These are phyloP conservation scores for Diversispora epigaea DNA, from an alignment of 192 early-diverging fungal species.

Conservation along the genomic window DNA sequence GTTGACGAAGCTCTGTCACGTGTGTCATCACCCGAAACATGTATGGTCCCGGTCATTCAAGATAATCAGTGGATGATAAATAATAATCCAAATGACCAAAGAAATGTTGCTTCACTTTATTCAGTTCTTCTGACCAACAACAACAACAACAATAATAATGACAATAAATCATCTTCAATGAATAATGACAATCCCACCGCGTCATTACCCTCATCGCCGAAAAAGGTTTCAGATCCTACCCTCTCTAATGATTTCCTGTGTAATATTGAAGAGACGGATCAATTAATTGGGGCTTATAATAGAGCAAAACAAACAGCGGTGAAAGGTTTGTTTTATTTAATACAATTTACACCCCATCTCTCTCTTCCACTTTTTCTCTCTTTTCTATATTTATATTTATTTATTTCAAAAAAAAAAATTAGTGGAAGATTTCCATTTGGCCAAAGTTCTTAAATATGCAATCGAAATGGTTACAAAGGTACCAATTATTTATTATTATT, in stretches of 20 bases:
- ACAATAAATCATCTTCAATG: background rate
- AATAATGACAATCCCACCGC: background rate
- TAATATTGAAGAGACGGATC: conserved; percentile 2
- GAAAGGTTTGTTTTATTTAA: conserved; percentile 41
- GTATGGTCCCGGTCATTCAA: conserved; percentile 25
- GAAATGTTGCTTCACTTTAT: conserved; percentile 20
- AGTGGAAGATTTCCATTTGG: conserved; percentile 64
- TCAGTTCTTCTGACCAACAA: conserved; percentile 7
- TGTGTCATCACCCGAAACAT: conserved; percentile 31
- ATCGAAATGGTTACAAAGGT: conserved; percentile 52
- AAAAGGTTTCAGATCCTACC: background rate
- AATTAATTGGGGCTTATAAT: conserved; percentile 43
- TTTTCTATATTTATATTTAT: too few species aligned
- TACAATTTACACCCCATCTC: background rate
- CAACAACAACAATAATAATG: too few species aligned
- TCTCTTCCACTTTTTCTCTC: too few species aligned
- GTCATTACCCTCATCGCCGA: background rate
- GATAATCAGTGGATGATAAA: background rate
- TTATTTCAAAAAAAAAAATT: background rate
- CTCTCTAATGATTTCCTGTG: conserved; percentile 6
- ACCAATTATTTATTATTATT: background rate
- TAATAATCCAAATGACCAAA: background rate
- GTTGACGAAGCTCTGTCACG: conserved; percentile 26
- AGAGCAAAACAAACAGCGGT: conserved; percentile 61
- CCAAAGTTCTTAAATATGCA: conserved; percentile 62